phyloP scores from a whole-genome alignment of 768 basidiomycete genomes.

The Collybiopsis luxurians region DNA sequence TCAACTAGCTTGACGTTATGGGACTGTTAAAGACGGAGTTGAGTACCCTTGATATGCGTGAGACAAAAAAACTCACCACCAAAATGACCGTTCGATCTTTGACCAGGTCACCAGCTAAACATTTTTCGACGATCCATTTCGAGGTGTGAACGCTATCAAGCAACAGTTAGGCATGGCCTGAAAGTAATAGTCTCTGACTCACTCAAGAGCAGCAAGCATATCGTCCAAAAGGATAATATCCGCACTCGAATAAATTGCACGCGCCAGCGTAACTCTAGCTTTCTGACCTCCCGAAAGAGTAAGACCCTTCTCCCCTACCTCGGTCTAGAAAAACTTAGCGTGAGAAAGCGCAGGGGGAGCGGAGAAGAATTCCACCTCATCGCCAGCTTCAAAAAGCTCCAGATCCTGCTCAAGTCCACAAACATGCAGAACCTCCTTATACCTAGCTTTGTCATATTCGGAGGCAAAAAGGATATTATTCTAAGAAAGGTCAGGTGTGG shows the following conservation, averaged over 20 bases:
- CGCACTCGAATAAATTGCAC: slow-evolving; percentile 47
- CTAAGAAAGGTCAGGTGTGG: slow-evolving; percentile 10
- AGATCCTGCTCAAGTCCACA: slow-evolving; percentile 77
- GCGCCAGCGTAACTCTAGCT: slow-evolving; percentile 35
- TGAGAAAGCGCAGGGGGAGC: no score
- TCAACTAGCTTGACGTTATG: slow-evolving; percentile 29
- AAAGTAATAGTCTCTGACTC: slow-evolving; percentile 11
- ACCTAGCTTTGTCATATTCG: slow-evolving; percentile 71
- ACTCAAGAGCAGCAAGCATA: slow-evolving; percentile 64
- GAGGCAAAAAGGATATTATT: slow-evolving; percentile 79
- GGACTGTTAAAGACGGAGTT: slow-evolving; percentile 22
- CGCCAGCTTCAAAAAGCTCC: slow-evolving; percentile 64
- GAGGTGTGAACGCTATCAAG: slow-evolving; percentile 41
- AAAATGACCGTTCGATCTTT: slow-evolving; percentile 47
- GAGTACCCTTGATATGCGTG: no score
- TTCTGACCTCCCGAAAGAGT: slow-evolving; percentile 54
- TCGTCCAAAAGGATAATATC: slow-evolving; percentile 72
- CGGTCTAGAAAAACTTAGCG: no score
- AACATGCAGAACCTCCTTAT: slow-evolving; percentile 72
- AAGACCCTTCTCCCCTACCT: slow-evolving; percentile 71
- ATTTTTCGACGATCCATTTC: slow-evolving; percentile 48
- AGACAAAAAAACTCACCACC: slow-evolving; percentile 36
- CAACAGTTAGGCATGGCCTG: neutral
- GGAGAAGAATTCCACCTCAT: no score
- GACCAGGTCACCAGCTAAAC: slow-evolving; percentile 45